These are phyloP conservation scores for Penstemon barbatus DNA, from an alignment of 257 asterid species.

Conservation along the genomic window DNA sequence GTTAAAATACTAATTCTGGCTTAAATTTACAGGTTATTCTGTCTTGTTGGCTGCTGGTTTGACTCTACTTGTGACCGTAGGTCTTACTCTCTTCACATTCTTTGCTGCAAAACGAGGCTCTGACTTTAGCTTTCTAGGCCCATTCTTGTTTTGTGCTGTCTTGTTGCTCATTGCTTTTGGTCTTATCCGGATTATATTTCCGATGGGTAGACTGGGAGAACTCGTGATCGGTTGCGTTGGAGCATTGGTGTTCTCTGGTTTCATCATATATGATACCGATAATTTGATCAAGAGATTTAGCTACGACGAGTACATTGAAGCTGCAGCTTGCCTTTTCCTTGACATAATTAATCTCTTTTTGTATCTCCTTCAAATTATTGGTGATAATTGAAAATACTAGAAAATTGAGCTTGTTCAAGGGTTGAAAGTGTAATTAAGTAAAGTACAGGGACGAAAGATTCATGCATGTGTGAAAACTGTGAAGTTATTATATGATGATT, in stretches of 20 bases:
- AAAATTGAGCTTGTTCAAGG: too few species aligned
- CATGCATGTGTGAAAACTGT: too few species aligned
- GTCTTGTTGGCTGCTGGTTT: slow-evolving; percentile 63
- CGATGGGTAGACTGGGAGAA: slow-evolving; percentile 38
- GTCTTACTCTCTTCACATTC: slow-evolving; percentile 68
- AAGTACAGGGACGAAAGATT: too few species aligned
- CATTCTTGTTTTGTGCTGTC: slow-evolving; percentile 61
- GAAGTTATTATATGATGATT: too few species aligned
- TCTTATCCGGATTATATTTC: slow-evolving; percentile 50
- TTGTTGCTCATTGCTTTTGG: slow-evolving; percentile 50
- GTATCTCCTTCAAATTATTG: slow-evolving; percentile 37
- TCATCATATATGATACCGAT: slow-evolving; percentile 65
- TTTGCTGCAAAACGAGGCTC: slow-evolving; percentile 60
- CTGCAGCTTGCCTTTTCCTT: slow-evolving; percentile 51
- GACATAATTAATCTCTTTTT: slow-evolving; percentile 64
- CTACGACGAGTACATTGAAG: slow-evolving; percentile 62
- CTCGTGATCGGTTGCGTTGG: slow-evolving; percentile 51
- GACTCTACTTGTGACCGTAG: slow-evolving; percentile 43
- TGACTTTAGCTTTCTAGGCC: slow-evolving; percentile 62
- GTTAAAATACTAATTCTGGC: background rate
- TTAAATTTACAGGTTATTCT: slow-evolving; percentile 36
- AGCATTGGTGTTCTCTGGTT: slow-evolving; percentile 61
- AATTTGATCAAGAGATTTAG: slow-evolving; percentile 58
- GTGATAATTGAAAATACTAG: slow-evolving; percentile 3
- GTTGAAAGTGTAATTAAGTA: too few species aligned